Evolutionary conservation across 805 yeast species (phyloP).

Genomic region (Candida ulmi): DNA sequence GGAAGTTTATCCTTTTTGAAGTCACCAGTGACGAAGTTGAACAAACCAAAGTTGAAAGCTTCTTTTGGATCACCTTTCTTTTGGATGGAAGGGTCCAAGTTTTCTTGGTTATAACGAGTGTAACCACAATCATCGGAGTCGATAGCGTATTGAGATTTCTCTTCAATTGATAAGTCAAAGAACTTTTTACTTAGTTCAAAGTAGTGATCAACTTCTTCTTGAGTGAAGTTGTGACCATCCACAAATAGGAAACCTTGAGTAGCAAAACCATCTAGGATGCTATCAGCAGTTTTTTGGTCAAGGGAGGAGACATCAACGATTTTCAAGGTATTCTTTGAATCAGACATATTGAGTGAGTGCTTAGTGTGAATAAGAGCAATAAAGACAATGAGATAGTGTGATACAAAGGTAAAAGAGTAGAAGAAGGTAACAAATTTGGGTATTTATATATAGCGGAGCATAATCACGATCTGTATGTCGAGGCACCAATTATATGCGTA

Average conservation of each 20-base stretch:
- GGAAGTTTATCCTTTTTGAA: slow-evolving; percentile 42
- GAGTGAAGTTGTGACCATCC: slow-evolving; percentile 61
- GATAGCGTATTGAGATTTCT: slow-evolving; percentile 46
- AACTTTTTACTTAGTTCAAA: slow-evolving; percentile 46
- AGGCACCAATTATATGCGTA: too few species aligned
- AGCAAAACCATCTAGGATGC: slow-evolving; percentile 53
- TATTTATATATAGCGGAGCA: too few species aligned
- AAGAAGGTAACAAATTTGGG: too few species aligned
- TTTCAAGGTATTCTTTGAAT: too few species aligned
- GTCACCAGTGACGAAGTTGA: slow-evolving; percentile 46
- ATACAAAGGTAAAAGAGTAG: too few species aligned
- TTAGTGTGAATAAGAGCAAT: too few species aligned
- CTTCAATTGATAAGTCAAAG: slow-evolving; percentile 43
- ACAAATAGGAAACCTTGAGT: slow-evolving; percentile 60
- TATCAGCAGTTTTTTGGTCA: slow-evolving; percentile 38
- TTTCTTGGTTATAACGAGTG: slow-evolving; percentile 50
- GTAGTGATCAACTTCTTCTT: slow-evolving; percentile 44
- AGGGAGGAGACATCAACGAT: slow-evolving; percentile 51
- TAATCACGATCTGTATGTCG: too few species aligned
- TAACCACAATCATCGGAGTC: slow-evolving; percentile 57
- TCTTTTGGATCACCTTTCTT: slow-evolving; percentile 56
- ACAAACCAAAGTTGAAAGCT: slow-evolving; percentile 60
- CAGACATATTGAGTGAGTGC: too few species aligned
- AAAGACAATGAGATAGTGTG: too few species aligned
- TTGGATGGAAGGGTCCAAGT: slow-evolving; percentile 23